phyloP scores from a whole-genome alignment of 192 early-diverging fungal genomes.

The Glomus cerebriforme region DNA sequence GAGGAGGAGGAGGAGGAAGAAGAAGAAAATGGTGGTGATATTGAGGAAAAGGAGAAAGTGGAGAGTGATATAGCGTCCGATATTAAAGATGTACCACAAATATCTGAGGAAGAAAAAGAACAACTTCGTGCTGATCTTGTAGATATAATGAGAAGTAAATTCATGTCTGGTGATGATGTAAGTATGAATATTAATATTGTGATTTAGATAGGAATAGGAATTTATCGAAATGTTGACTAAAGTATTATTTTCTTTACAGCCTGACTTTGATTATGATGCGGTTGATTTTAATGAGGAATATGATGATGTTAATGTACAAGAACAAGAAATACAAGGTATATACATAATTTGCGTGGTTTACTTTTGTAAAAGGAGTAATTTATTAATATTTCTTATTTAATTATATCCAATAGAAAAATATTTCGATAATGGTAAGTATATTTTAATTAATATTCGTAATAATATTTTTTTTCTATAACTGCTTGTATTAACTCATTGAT shows the following conservation, averaged over 20 bases:
- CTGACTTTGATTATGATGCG: conserved; percentile 42
- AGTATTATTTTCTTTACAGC: neutral
- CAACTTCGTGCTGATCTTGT: conserved; percentile 40
- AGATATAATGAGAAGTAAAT: conserved; percentile 43
- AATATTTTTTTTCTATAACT: neutral
- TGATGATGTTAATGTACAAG: conserved; percentile 41
- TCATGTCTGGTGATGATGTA: conserved; percentile 45
- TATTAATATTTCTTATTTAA: neutral
- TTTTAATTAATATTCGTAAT: neutral
- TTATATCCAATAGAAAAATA: conserved; percentile 9
- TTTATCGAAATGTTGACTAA: neutral
- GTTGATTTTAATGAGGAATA: conserved; percentile 46
- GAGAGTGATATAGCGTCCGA: neutral
- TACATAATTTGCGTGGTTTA: neutral
- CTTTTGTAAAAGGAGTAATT: neutral
- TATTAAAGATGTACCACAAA: conserved; percentile 38
- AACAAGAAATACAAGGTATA: conserved; percentile 40
- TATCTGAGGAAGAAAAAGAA: conserved; percentile 26
- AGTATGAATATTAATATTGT: conserved; percentile 7
- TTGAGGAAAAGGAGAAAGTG: conserved; percentile 29
- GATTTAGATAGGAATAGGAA: neutral
- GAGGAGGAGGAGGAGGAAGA: conserved; percentile 38
- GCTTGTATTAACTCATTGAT: neutral
- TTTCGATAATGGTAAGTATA: conserved; percentile 23
- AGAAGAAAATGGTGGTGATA: conserved; percentile 40